Evolutionary conservation across 163 green algal genomes (phyloP).

Genomic region (Trebouxia gelatinosa): DNA sequence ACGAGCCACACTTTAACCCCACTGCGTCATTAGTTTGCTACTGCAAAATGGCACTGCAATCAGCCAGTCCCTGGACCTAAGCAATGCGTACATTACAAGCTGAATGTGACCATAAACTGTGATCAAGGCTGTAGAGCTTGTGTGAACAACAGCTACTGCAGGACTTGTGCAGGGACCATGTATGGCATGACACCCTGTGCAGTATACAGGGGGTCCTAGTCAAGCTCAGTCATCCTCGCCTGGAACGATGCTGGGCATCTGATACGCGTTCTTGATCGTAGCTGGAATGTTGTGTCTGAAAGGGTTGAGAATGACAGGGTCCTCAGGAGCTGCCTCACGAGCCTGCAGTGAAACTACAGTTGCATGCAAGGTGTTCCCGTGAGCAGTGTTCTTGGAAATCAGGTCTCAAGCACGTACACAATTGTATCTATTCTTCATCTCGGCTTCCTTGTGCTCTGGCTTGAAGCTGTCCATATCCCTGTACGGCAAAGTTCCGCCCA

Average conservation of each 20-base stretch:
- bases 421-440: no score
- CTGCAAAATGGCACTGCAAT: neutral
- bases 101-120: neutral
- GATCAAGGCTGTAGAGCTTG: no score
- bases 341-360: no score
- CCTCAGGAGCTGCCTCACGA: conserved; percentile 35
- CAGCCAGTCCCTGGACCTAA: neutral
- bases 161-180: neutral
- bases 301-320: conserved; percentile 39
- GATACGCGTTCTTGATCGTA: conserved; percentile 16
- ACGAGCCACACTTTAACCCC: no score
- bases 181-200: neutral
- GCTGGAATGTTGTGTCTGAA: conserved; percentile 38
- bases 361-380: no score
- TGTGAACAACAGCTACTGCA: no score
- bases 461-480: neutral
- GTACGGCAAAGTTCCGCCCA: conserved; percentile 4
- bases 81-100: neutral
- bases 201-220: neutral
- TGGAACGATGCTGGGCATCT: neutral
- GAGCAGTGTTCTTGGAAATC: no score
- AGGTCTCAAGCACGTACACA: no score
- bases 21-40: no score
- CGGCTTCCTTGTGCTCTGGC: conserved; percentile 21
- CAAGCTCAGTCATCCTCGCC: neutral